Conservation (phyloP, 2,329 filamentous ascomycete species). For the Exophiala mesophila region DNA sequence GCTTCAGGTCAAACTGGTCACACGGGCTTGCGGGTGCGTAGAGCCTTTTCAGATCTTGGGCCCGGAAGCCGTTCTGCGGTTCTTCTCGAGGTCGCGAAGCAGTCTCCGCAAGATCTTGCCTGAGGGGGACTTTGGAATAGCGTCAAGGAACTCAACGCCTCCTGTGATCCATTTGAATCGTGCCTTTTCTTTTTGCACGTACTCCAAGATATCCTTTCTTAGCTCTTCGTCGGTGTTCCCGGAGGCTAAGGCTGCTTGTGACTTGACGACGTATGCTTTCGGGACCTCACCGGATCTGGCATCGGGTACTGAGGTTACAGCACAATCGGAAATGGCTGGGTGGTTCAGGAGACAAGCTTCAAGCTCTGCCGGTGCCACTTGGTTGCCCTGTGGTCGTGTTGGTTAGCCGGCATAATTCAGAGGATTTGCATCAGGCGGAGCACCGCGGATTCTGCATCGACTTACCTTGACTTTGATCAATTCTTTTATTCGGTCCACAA, state of each 20-base stretch:
- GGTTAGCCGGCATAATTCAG: too few relatives aligned
- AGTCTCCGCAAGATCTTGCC: conserved; percentile 52
- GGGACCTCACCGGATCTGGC: conserved; percentile 57
- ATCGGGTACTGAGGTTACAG: conserved; percentile 69
- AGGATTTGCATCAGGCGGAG: neutral
- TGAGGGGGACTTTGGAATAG: conserved; percentile 56
- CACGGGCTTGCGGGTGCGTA: too few relatives aligned
- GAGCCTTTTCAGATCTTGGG: neutral
- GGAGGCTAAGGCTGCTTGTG: conserved; percentile 41
- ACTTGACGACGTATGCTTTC: conserved; percentile 60
- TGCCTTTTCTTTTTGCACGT: conserved; percentile 57
- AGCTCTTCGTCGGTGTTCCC: conserved; percentile 48
- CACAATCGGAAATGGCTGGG: conserved; percentile 66
- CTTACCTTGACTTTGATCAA: conserved; percentile 72
- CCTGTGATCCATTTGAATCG: conserved; percentile 59
- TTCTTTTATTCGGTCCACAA: conserved; percentile 73
- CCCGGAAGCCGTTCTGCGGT: neutral
- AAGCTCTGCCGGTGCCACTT: conserved; percentile 78
- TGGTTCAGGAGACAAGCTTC: conserved; percentile 74
- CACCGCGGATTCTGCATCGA: conserved; percentile 34
- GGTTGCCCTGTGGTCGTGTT: conserved; percentile 56
- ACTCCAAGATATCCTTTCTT: conserved; percentile 52
- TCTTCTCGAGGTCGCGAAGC: neutral
- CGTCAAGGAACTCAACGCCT: conserved; percentile 53
- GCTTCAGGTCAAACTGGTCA: too few relatives aligned